A percentile compares a stretch with the other conserved stretches of the same genome.
These are phyloP conservation scores for Buddleja alternifolia DNA, from an alignment of 257 asterid species.

Conservation along the genomic window DNA sequence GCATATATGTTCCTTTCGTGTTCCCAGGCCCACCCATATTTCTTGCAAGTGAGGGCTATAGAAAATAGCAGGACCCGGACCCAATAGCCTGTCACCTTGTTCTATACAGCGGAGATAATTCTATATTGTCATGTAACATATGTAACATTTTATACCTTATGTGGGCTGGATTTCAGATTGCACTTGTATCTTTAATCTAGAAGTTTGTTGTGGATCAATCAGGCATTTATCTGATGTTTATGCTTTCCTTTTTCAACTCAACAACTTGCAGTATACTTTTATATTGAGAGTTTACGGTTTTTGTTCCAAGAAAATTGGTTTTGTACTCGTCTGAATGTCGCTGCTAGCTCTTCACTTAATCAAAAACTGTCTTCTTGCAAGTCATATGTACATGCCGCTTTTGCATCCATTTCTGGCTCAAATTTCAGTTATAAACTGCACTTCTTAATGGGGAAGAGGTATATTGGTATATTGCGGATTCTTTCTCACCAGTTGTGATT, in stretches of 20 bases:
- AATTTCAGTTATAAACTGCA: too few relatives aligned
- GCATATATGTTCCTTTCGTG: background rate
- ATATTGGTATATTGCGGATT: too few relatives aligned
- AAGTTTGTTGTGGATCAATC: slow-evolving; percentile 21
- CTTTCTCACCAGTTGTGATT: too few relatives aligned
- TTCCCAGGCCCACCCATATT: slow-evolving; percentile 49
- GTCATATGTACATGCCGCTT: too few relatives aligned
- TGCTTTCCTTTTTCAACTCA: background rate
- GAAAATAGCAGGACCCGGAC: slow-evolving; percentile 51
- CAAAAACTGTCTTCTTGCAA: too few relatives aligned
- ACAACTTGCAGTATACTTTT: background rate
- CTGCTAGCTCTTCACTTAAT: too few relatives aligned
- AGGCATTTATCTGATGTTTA: background rate
- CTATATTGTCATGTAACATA: slow-evolving; percentile 31
- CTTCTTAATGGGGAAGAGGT: too few relatives aligned
- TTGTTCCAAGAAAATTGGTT: slow-evolving; percentile 12
- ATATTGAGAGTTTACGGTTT: background rate
- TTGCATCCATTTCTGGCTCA: too few relatives aligned
- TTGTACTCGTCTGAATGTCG: too few relatives aligned
- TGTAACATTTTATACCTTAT: background rate
- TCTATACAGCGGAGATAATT: slow-evolving; percentile 4
- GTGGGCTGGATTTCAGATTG: slow-evolving; percentile 17
- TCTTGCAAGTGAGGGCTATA: slow-evolving; percentile 56
- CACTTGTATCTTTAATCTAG: slow-evolving; percentile 14
- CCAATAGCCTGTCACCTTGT: slow-evolving; percentile 29